phyloP scores from a whole-genome alignment of 331 rosid species.

The Quercus tomentella region DNA sequence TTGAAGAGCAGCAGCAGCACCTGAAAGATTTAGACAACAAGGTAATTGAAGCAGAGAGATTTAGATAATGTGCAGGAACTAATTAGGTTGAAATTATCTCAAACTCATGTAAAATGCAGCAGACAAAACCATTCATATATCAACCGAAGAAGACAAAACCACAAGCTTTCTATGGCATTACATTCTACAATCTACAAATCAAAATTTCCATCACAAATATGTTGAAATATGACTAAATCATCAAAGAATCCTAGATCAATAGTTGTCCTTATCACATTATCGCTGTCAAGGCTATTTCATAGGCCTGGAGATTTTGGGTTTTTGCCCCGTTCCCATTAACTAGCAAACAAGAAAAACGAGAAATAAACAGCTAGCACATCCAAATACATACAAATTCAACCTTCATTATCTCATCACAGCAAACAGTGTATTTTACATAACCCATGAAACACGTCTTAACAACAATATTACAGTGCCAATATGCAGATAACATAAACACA shows the following conservation, averaged over 20 bases:
- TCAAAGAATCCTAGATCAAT: background rate
- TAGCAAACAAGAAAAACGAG: background rate
- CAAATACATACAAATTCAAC: slow-evolving; percentile 14
- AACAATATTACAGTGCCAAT: background rate
- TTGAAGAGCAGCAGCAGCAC: too few relatives aligned
- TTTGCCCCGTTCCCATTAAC: background rate
- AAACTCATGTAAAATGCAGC: background rate
- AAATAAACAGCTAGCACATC: background rate
- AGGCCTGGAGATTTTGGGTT: too few relatives aligned
- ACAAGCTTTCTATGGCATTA: background rate
- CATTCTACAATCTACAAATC: background rate
- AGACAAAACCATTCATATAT: background rate
- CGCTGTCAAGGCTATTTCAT: background rate
- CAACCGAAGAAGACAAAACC: background rate
- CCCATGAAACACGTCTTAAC: background rate
- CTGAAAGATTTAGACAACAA: too few relatives aligned
- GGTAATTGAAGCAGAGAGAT: too few relatives aligned
- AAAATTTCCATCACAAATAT: background rate
- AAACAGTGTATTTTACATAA: slow-evolving; percentile 29
- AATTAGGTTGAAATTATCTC: too few relatives aligned
- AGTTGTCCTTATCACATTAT: background rate
- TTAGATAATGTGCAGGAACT: too few relatives aligned
- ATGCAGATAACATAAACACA: slow-evolving; percentile 5
- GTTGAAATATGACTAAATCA: background rate
- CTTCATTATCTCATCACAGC: slow-evolving; percentile 21